These are phyloP conservation scores for Colletotrichum somersetense DNA, from an alignment of 2,329 filamentous ascomycete genomes.

Conservation along the genomic window DNA sequence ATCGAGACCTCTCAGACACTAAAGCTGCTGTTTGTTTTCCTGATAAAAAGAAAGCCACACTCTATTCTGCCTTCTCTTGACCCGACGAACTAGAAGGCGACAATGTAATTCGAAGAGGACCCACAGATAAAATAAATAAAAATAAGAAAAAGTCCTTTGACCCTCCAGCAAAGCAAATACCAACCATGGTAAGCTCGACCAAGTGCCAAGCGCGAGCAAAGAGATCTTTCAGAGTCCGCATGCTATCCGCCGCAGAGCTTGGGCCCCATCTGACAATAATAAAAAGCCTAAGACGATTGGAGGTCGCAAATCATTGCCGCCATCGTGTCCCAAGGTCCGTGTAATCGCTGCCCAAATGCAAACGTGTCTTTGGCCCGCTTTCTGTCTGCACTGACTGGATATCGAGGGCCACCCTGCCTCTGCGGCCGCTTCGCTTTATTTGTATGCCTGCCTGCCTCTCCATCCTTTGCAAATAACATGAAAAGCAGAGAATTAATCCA, in stretches of 20 bases:
- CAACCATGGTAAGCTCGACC: slow-evolving; percentile 28
- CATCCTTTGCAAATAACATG: slow-evolving; percentile 35
- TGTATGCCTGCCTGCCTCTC: slow-evolving; percentile 27
- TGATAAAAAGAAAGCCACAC: slow-evolving; percentile 26
- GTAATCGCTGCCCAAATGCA: slow-evolving; percentile 35
- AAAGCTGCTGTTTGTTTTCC: slow-evolving; percentile 28
- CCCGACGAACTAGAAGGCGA: slow-evolving; percentile 33
- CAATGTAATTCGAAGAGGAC: slow-evolving; percentile 34
- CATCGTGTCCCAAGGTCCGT: slow-evolving; percentile 37
- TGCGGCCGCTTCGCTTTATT: slow-evolving; percentile 11
- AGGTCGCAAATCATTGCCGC: slow-evolving; percentile 33
- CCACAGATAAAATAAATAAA: slow-evolving; percentile 24
- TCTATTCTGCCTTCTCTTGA: slow-evolving; percentile 31
- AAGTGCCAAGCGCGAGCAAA: slow-evolving; percentile 13
- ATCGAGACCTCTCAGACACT: slow-evolving; percentile 39
- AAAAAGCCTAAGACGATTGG: slow-evolving; percentile 30
- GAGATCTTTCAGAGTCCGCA: slow-evolving; percentile 23
- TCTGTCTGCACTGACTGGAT: slow-evolving; percentile 37
- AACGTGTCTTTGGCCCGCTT: slow-evolving; percentile 22
- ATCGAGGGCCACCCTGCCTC: slow-evolving; percentile 14
- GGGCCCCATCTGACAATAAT: slow-evolving; percentile 27
- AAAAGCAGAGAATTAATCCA: slow-evolving; percentile 50
- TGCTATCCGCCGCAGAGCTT: slow-evolving; percentile 25
- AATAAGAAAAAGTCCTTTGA: slow-evolving; percentile 18
- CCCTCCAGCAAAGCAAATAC: slow-evolving; percentile 37